Conservation (phyloP, 129 eudicot species). For the Artemisia argyi region DNA sequence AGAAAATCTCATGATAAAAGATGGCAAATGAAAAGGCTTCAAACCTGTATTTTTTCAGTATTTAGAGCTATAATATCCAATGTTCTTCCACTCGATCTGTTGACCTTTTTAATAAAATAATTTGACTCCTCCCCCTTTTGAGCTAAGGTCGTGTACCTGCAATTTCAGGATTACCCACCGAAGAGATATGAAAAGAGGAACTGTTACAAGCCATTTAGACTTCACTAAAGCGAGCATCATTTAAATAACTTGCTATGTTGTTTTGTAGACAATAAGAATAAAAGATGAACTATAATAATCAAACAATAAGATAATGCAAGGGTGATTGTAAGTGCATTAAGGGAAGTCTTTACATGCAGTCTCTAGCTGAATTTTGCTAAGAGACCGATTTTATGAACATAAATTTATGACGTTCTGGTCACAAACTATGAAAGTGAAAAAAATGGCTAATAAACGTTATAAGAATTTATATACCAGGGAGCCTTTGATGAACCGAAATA, state of each 20-base stretch:
- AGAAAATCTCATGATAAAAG: background rate
- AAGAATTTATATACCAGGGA: constrained; percentile 54
- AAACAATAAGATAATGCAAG: constrained; percentile 9
- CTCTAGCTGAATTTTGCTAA: too few relatives aligned
- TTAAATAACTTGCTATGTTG: background rate
- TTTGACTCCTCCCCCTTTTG: constrained; percentile 24
- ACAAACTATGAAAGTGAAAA: too few relatives aligned
- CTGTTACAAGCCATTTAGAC: background rate
- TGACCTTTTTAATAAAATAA: constrained; percentile 37
- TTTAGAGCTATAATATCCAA: constrained; percentile 51
- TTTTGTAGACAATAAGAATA: background rate
- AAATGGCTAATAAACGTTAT: background rate
- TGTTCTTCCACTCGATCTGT: constrained; percentile 41
- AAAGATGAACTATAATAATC: background rate
- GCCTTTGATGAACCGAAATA: constrained; percentile 36
- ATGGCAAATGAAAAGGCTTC: background rate
- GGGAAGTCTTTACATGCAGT: too few relatives aligned
- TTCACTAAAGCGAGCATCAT: constrained; percentile 1
- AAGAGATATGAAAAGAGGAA: constrained; percentile 24
- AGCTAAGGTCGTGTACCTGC: constrained; percentile 60
- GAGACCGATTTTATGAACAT: too few relatives aligned
- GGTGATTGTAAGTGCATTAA: too few relatives aligned
- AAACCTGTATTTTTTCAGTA: constrained; percentile 49
- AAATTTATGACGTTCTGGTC: too few relatives aligned
- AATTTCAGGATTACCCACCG: constrained; percentile 27